A percentile compares a stretch with the other conserved stretches of the same genome.
phyloP scores from a whole-genome alignment of 352 stramenopile species.

The Globisporangium paroecandrum region DNA sequence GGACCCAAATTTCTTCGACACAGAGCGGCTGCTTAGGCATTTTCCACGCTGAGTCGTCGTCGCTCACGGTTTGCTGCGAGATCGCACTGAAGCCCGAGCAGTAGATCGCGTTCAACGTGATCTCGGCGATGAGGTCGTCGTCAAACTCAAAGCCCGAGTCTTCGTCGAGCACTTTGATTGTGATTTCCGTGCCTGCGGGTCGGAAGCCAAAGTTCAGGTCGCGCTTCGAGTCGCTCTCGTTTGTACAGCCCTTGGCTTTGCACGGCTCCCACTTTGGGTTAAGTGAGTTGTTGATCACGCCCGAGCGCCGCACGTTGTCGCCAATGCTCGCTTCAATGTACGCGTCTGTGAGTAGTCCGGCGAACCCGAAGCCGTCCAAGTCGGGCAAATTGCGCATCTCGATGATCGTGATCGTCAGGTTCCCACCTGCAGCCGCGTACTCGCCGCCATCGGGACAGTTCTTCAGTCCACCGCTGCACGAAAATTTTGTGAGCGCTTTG shows the following conservation, averaged over 20 bases:
- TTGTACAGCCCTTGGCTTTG: constrained; percentile 35
- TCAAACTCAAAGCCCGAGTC: constrained; percentile 86
- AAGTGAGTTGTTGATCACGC: constrained; percentile 25
- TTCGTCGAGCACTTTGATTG: constrained; percentile 66
- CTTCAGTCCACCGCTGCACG: constrained; percentile 53
- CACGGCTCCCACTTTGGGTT: constrained; percentile 79
- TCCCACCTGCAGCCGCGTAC: constrained; percentile 76
- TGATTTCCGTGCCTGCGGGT: constrained; percentile 70
- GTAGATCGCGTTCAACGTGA: constrained; percentile 76
- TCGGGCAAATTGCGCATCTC: constrained; percentile 84
- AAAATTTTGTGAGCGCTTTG: constrained; percentile 56
- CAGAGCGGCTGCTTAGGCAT: constrained; percentile 67
- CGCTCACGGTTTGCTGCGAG: constrained; percentile 40
- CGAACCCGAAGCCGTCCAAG: constrained; percentile 71
- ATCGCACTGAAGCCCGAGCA: constrained; percentile 67
- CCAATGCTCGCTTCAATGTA: constrained; percentile 76
- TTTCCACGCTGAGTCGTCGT: constrained; percentile 58
- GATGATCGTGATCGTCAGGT: constrained; percentile 82
- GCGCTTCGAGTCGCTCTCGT: constrained; percentile 40
- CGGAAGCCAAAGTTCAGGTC: constrained; percentile 87
- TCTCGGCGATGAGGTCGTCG: constrained; percentile 75
- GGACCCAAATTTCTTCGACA: constrained; percentile 76
- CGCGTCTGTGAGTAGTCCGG: constrained; percentile 66
- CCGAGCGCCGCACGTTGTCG: constrained; percentile 58
- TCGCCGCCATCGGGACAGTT: constrained; percentile 73